A percentile compares a stretch with the other conserved stretches of the same genome.
Evolutionary conservation across 1,139 yeast genomes (phyloP).

Genomic region (Kurtzmaniella quercitrusa): DNA sequence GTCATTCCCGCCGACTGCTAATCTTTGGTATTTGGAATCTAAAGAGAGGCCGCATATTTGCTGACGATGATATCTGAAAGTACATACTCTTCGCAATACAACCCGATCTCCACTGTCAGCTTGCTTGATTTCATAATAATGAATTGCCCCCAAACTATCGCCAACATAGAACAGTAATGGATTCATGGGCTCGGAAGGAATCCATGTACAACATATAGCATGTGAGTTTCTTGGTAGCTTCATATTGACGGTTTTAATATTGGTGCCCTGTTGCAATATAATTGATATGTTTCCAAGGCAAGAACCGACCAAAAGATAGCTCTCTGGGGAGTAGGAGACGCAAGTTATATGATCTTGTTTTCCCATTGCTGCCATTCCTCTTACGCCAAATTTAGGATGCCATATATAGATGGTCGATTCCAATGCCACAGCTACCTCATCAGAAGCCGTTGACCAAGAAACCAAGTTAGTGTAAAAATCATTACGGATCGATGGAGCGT

Average conservation of each 20-base stretch:
- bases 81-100: background rate
- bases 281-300: slow-evolving; percentile 3
- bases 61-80: slow-evolving; percentile 46
- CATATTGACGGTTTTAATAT: slow-evolving; percentile 43
- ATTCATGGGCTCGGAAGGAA: slow-evolving; percentile 13
- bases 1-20: slow-evolving; percentile 75
- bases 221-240: slow-evolving; percentile 21
- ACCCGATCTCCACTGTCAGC: background rate
- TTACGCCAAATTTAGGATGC: slow-evolving; percentile 51
- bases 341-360: slow-evolving; percentile 49
- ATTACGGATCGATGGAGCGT: slow-evolving; percentile 72
- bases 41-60: slow-evolving; percentile 69
- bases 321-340: slow-evolving; percentile 49
- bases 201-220: slow-evolving; percentile 17
- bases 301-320: slow-evolving; percentile 53
- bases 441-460: slow-evolving; percentile 61
- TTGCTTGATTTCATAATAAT: slow-evolving; percentile 31
- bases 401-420: slow-evolving; percentile 61
- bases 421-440: slow-evolving; percentile 66
- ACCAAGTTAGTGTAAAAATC: slow-evolving; percentile 79
- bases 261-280: slow-evolving; percentile 37
- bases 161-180: slow-evolving; percentile 44
- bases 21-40: slow-evolving; percentile 39
- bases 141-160: slow-evolving; percentile 63
- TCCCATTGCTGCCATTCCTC: slow-evolving; percentile 15